Evolutionary conservation across 108 stramenopile species (phyloP), one percentile per base, ranked within the genome.

Genomic region (Fragilaria crotonensis): DNA sequence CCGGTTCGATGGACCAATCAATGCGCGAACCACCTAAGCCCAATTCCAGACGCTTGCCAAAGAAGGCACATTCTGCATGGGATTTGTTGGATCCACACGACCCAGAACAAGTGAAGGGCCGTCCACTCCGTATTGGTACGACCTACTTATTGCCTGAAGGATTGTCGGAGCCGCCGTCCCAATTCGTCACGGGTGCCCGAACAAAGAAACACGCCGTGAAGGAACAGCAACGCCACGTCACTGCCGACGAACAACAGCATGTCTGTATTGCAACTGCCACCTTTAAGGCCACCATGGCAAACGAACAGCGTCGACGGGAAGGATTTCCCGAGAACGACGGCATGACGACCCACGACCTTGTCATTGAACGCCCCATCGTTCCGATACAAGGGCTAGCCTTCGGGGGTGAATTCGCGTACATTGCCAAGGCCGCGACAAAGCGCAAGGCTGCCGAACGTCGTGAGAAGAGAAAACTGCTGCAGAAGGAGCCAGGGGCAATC

Each of bases 21-120:
- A n/a, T 32, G 7, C 28, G 5, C 19, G 41, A 4, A 46, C n/a
- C 49, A 18, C 45, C 53, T 17, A 46, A 5, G 33, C 20, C 52
- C 25, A 45, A 28, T 29, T 11, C 20, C 14, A 14, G 11, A 11
- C 11, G 11, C 7, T 14, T 7, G 14, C 36, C 7, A 41, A 41
- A 14, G 7, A 41, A 14, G 14, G 11, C 11, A 11, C 11, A 41
- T 14, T 41, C 36, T 7, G 7, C 36, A 11, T 96, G 89, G 90
- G 79, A 60, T 25, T 51, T 86, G 7, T 52, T 95, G 14, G 95
- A 97, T 67, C 95, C 95, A 3, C 94, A 96, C 62, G 64, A 82
- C 31, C 66, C 80, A 14, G 72, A 45, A 1, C 62, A 73, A 0
- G 45, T 31, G 23, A 36, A 52, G 5, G 54, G 63, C 0, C 63